These are phyloP conservation scores for Bertia moriformis DNA, from an alignment of 2,329 filamentous ascomycete genomes.

Conservation along the genomic window DNA sequence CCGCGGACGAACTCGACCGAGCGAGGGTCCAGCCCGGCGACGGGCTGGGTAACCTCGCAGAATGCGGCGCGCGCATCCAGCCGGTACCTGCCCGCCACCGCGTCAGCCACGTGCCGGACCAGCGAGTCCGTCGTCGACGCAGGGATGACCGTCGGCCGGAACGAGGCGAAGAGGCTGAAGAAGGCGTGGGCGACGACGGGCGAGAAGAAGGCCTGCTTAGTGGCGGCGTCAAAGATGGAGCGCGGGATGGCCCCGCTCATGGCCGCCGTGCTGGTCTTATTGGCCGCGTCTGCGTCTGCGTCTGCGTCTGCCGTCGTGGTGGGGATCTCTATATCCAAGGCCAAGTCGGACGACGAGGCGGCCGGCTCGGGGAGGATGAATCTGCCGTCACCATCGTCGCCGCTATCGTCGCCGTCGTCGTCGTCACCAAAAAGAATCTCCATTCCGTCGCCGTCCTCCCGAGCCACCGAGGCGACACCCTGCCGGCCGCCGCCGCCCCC, in stretches of 20 bases:
- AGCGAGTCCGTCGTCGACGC: conserved; percentile 36
- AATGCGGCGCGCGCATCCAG: conserved; percentile 47
- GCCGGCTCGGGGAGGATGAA: conserved; percentile 28
- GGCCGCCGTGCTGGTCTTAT: conserved; percentile 51
- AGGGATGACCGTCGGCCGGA: conserved; percentile 47
- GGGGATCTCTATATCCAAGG: conserved; percentile 26
- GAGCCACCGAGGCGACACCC: conserved; percentile 25
- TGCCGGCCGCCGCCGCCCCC: conserved; percentile 24
- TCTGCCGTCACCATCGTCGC: conserved; percentile 19
- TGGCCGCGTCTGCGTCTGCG: conserved; percentile 24
- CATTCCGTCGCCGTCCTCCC: conserved; percentile 31
- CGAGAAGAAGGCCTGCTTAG: conserved; percentile 61
- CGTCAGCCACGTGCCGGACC: conserved; percentile 57
- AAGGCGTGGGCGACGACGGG: conserved; percentile 57
- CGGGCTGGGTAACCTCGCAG: conserved; percentile 57
- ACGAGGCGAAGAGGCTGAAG: conserved; percentile 65
- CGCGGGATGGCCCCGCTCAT: conserved; percentile 86
- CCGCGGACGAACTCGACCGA: conserved; percentile 62
- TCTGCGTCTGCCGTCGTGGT: conserved; percentile 24
- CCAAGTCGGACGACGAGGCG: too few relatives aligned
- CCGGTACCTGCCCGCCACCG: conserved; percentile 44
- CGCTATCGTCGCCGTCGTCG: conserved; percentile 28
- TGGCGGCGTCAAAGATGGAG: conserved; percentile 77
- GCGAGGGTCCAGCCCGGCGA: conserved; percentile 47
- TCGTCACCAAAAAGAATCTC: conserved; percentile 25